A percentile compares a stretch with the other conserved stretches of the same genome.
phyloP scores from a whole-genome alignment of 306 rosid species.

The Mucuna pruriens region DNA sequence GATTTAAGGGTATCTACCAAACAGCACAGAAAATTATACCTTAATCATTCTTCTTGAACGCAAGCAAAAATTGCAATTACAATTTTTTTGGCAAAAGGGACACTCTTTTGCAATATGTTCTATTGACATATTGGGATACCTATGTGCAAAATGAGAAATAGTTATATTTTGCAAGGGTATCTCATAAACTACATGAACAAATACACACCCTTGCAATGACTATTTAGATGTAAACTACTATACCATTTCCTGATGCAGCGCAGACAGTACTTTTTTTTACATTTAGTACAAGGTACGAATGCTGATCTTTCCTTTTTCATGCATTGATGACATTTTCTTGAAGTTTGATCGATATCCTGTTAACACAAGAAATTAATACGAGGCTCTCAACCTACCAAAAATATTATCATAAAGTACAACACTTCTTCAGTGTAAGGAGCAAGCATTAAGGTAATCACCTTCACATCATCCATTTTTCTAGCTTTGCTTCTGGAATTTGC shows the following conservation, averaged over 20 bases:
- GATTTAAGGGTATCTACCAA: neutral
- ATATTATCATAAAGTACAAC: neutral
- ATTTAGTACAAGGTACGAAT: slow-evolving; percentile 55
- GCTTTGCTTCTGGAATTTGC: slow-evolving; percentile 42
- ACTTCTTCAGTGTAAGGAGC: neutral
- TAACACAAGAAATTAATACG: slow-evolving; percentile 4
- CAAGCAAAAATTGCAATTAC: slow-evolving; percentile 82
- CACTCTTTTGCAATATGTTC: slow-evolving; percentile 49
- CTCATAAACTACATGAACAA: neutral
- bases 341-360: slow-evolving; percentile 35
- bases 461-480: slow-evolving; percentile 7
- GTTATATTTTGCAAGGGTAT: neutral
- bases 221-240: neutral
- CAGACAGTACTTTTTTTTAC: slow-evolving; percentile 63
- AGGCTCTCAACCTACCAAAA: neutral
- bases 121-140: slow-evolving; percentile 62
- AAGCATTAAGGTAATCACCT: slow-evolving; percentile 19
- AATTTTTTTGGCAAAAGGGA: slow-evolving; percentile 62
- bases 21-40: slow-evolving; percentile 46
- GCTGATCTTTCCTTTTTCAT: slow-evolving; percentile 46
- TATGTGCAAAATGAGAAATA: slow-evolving; percentile 33
- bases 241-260: slow-evolving; percentile 70
- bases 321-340: slow-evolving; percentile 71
- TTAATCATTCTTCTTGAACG: slow-evolving; percentile 55
- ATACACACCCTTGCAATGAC: neutral